phyloP scores from a whole-genome alignment of 2,329 filamentous ascomycete species.

The Diaporthe helianthi region DNA sequence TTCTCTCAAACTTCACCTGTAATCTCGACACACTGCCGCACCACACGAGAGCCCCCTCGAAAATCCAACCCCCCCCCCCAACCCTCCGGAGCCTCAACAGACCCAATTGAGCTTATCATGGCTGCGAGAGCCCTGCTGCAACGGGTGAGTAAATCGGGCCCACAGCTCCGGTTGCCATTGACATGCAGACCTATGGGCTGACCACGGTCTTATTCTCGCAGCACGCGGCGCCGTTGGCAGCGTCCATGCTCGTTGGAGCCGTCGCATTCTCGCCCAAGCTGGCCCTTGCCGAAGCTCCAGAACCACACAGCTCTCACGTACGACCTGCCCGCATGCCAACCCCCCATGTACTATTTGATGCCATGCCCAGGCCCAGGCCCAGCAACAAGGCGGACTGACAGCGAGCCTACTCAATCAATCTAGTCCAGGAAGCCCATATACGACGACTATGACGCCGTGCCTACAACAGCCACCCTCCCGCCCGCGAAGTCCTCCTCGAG shows the following conservation, averaged over 20 bases:
- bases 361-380: neutral
- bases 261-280: slow-evolving; percentile 55
- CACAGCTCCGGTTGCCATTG: slow-evolving; percentile 31
- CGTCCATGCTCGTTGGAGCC: slow-evolving; percentile 57
- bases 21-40: slow-evolving; percentile 28
- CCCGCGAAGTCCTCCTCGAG: slow-evolving; percentile 34
- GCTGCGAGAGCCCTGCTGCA: slow-evolving; percentile 66
- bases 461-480: slow-evolving; percentile 34
- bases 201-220: slow-evolving; percentile 46
- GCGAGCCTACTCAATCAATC: slow-evolving; percentile 26
- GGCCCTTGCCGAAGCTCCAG: slow-evolving; percentile 60
- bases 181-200: slow-evolving; percentile 24
- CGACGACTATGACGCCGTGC: slow-evolving; percentile 66
- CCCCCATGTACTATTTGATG: neutral
- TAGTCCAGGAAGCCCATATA: slow-evolving; percentile 78
- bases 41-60: slow-evolving; percentile 17
- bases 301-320: slow-evolving; percentile 30
- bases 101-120: slow-evolving; percentile 62
- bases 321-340: neutral
- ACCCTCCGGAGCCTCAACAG: slow-evolving; percentile 21
- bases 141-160: slow-evolving; percentile 51
- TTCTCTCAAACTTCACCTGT: slow-evolving; percentile 9
- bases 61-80: no score
- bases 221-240: slow-evolving; percentile 62
- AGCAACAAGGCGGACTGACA: slow-evolving; percentile 30